Evolutionary conservation across 192 early-diverging fungal genomes (phyloP), one percentile per base, ranked within the genome.

Genomic region (Thoreauomyces humboldtii): DNA sequence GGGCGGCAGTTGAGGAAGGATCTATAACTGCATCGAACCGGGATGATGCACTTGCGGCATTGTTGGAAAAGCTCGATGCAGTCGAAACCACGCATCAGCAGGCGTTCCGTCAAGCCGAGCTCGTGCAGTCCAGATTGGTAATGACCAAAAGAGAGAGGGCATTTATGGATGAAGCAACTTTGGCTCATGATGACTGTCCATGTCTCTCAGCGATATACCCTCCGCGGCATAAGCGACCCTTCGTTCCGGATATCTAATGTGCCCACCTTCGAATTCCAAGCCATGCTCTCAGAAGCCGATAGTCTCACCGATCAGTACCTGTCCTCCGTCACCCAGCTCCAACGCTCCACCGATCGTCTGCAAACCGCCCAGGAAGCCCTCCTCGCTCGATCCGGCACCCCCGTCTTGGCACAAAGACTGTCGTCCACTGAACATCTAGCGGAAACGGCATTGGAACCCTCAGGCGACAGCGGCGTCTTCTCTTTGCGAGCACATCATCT

Each of bases 301-400:
- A 25, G 25, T 7, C 59, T 71, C 31, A 47, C 71, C 21, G 67
- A 73, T 12, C 36, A 63, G 15, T 28, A 71, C 44, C 29, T 64
- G 7, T 21, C 58, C 22, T 64, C 17, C 15, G 12, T 70, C 14
- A 31, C 24, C 41, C 29, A 41, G 5, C 42, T 71, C 11, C 32
- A 42, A 33, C 27, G 66, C 19, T 43, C 44, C 12, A 25, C 66
- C n/a, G 22, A 60, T 0, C 25, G 32, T 19, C 48, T 74, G 27
- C 68, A 74, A 52, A 22, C 41, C 9, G 14, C 57, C 4, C 73
- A 73, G 28, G 35, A 62, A 37, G 27, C 34, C 6, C 21, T 71
- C 2, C 28, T 67, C 17, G 25, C n/a, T 25, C n/a, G 25, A 17
- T 21, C 52, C 19, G 65, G 43, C 25, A 31, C 50, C 3, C 50